Percentiles rank a stretch among this genome's conserved stretches.
Evolutionary conservation across 1,139 yeast genomes (phyloP).

Genomic region (Nakaseomyces uthaithaninus): DNA sequence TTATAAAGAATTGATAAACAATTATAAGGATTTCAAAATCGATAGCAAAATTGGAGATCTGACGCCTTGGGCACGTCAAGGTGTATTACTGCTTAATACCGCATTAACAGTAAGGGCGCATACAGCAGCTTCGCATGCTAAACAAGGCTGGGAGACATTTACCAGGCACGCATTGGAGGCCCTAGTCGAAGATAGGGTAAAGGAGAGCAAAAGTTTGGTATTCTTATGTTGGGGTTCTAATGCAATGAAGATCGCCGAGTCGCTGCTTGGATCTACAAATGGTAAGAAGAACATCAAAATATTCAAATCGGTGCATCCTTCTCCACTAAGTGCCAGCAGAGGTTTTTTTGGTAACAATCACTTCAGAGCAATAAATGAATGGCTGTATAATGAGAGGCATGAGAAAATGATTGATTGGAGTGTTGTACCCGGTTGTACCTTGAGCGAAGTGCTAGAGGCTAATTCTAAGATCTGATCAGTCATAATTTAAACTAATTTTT

Average conservation of each 20-base stretch:
- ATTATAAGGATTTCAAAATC: slow-evolving; percentile 56
- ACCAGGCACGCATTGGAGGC: slow-evolving; percentile 63
- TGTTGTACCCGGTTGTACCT: slow-evolving; percentile 24
- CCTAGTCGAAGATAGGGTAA: slow-evolving; percentile 36
- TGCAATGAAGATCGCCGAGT: slow-evolving; percentile 65
- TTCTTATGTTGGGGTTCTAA: slow-evolving; percentile 94
- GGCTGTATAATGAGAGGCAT: slow-evolving; percentile 41
- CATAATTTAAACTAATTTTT: neutral
- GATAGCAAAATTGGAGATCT: slow-evolving; percentile 51
- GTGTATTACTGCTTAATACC: slow-evolving; percentile 82
- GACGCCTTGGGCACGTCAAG: slow-evolving; percentile 79
- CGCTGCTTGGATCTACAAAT: slow-evolving; percentile 33
- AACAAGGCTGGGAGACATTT: slow-evolving; percentile 87
- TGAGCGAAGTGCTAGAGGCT: slow-evolving; percentile 22
- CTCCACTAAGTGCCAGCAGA: slow-evolving; percentile 82
- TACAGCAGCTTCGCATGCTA: slow-evolving; percentile 86
- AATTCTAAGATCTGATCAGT: slow-evolving; percentile 7
- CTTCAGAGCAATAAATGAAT: slow-evolving; percentile 62
- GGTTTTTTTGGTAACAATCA: slow-evolving; percentile 74
- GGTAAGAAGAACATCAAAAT: slow-evolving; percentile 37
- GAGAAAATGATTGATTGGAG: slow-evolving; percentile 59
- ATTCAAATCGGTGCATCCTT: slow-evolving; percentile 80
- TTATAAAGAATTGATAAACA: slow-evolving; percentile 65
- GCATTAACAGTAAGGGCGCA: slow-evolving; percentile 90
- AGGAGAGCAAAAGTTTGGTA: slow-evolving; percentile 47